Conservation (phyloP, 805 yeast species). For the Candida oleophila region DNA sequence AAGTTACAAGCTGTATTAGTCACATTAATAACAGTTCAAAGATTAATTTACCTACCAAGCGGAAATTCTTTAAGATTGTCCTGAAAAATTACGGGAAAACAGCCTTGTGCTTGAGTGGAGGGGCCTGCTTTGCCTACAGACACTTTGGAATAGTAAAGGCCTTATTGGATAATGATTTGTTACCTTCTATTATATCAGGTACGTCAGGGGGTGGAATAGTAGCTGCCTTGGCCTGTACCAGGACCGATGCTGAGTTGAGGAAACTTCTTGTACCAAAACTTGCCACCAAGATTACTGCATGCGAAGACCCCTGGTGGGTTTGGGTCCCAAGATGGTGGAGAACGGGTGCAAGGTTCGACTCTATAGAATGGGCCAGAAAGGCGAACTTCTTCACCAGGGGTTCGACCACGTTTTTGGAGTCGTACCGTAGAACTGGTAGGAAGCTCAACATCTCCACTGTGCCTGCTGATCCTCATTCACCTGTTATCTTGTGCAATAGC, state of each 20-base stretch:
- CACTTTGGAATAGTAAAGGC: constrained; percentile 80
- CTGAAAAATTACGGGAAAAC: constrained; percentile 68
- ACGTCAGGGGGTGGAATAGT: constrained; percentile 81
- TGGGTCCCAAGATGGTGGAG: constrained; percentile 66
- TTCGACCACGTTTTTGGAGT: constrained; percentile 69
- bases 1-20: constrained; percentile 50
- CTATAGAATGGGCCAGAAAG: constrained; percentile 71
- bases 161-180: constrained; percentile 58
- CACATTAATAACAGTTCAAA: constrained; percentile 36
- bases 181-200: constrained; percentile 72
- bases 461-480: constrained; percentile 80
- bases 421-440: constrained; percentile 66
- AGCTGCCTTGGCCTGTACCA: constrained; percentile 68
- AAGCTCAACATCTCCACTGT: constrained; percentile 73
- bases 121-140: constrained; percentile 74
- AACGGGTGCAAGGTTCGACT: constrained; percentile 79
- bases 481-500: constrained; percentile 74
- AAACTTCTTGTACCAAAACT: constrained; percentile 58
- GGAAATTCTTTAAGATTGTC: constrained; percentile 53
- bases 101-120: constrained; percentile 74
- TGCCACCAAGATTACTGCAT: constrained; percentile 65
- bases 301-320: constrained; percentile 58
- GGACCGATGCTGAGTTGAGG: constrained; percentile 65
- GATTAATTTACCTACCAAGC: constrained; percentile 42
- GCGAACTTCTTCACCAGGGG: constrained; percentile 71